Conservation (phyloP, 352 stramenopile species). For the Globisporangium alternatum region DNA sequence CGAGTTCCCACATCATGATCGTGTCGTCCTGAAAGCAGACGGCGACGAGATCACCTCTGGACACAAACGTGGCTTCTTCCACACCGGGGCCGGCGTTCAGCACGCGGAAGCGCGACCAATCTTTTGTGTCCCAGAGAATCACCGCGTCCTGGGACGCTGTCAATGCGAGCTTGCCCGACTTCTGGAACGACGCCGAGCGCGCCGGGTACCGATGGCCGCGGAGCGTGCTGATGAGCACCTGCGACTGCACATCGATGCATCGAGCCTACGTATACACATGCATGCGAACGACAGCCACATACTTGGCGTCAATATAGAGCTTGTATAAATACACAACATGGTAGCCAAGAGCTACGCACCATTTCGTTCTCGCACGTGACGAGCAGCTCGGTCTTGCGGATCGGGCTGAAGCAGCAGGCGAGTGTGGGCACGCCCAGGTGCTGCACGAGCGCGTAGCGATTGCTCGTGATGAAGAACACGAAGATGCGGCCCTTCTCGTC, state of each 20-base stretch:
- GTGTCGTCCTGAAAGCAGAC: conserved; percentile 83
- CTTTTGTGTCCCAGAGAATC: conserved; percentile 82
- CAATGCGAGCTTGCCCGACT: conserved; percentile 64
- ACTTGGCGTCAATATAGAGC: background rate
- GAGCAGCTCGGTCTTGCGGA: conserved; percentile 67
- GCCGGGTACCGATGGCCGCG: conserved; percentile 58
- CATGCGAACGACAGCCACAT: background rate
- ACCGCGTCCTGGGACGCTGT: conserved; percentile 76
- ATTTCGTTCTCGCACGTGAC: conserved; percentile 83
- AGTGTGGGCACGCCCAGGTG: conserved; percentile 59
- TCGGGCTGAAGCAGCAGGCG: conserved; percentile 69
- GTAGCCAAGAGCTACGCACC: conserved; percentile 21
- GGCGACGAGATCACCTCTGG: conserved; percentile 57
- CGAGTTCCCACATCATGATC: conserved; percentile 87
- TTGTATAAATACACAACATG: background rate
- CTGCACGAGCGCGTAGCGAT: conserved; percentile 73
- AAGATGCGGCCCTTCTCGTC: conserved; percentile 83
- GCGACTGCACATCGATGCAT: conserved; percentile 76
- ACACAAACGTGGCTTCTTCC: conserved; percentile 61
- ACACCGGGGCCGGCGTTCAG: conserved; percentile 74
- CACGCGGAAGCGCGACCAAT: conserved; percentile 80
- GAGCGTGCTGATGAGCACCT: conserved; percentile 77
- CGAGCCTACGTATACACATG: conserved; percentile 25
- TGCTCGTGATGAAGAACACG: conserved; percentile 71
- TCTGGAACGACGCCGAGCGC: conserved; percentile 63